A percentile compares a stretch with the other conserved stretches of the same genome.
Conservation (phyloP, 2,329 filamentous ascomycete species). For the Cryphonectria parasitica region DNA sequence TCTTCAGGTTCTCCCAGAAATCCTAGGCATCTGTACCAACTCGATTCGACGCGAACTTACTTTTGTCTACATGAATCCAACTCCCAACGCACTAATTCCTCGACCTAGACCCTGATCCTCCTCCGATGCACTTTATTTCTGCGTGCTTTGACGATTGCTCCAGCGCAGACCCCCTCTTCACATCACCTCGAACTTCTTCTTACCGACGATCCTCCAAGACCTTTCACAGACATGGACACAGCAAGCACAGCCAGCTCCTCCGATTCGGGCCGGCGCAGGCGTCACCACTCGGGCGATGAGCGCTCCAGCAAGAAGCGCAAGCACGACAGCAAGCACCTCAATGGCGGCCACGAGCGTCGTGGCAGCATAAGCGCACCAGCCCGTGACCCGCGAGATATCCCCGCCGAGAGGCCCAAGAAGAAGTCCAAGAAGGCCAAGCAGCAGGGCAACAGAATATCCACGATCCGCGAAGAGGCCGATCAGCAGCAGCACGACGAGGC, state of each 20-base stretch:
- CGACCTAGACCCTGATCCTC: background rate
- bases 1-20: background rate
- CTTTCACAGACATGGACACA: constrained; percentile 22
- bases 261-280: constrained; percentile 24
- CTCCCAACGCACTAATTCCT: background rate
- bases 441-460: constrained; percentile 15
- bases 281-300: constrained; percentile 21
- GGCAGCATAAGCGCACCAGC: constrained; percentile 64
- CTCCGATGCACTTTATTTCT: background rate
- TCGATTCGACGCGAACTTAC: background rate
- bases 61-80: background rate
- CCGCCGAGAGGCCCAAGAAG: constrained; percentile 45
- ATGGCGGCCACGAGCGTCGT: constrained; percentile 43
- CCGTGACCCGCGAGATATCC: constrained; percentile 63
- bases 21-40: background rate
- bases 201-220: background rate
- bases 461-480: constrained; percentile 28
- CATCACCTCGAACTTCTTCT: background rate
- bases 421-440: constrained; percentile 20
- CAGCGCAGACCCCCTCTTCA: background rate
- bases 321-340: constrained; percentile 31
- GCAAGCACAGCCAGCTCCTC: constrained; percentile 26
- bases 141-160: background rate
- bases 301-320: constrained; percentile 32
- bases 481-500: constrained; percentile 22